Base-by-base conservation (phyloP, 2,329 filamentous ascomycete species). In the Penicillium sp. region DNA sequence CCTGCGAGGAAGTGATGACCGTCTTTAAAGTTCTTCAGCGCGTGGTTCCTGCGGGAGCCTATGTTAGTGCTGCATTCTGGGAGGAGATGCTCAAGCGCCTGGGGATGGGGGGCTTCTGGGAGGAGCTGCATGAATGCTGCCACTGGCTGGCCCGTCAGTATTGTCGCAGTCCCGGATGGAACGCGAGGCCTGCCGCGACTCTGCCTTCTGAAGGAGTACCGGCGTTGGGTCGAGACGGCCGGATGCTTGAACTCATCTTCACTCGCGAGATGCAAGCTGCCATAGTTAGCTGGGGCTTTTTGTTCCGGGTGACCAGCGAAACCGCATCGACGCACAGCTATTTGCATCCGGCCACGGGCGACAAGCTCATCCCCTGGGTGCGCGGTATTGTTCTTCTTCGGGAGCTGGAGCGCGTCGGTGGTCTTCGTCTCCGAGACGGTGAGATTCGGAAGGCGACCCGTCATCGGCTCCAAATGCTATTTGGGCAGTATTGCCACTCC, bases 31-130 rank as follows among this genome's bases (percentile, higher is more conserved):
- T 76, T 14, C 64, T 75, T 20, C 69, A 75, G 39, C 62, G 64
- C 32, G 64, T 77, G 28, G 66, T 78, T 35, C 61, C 70, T 44
- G 64, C 60, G 26, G 72, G 70, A 13, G 62, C 63, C 39, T 48
- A 62, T 39, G 63, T 77, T 16, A 64, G 64, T 15, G 61, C 68
- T 3, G 60, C 48, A 17, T 54, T 67, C 11, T 85, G 81, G 81
- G 60, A 65, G 32, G 79, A 83, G 54, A 65, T 81, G 7, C 54
- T 84, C 28, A 76, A 76, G 31, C 73, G 80, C 18, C 71, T 78
- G 31, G 81, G 80, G 3, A 82, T 80, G 76, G 58, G 65, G 7
- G 66, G 73, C 6, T 67, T 71, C 11, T 72, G 79, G 53, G 55
- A 71, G 10, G 74, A 77, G 20, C 62, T 83, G 5, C 67, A 70